phyloP scores from a whole-genome alignment of 2,329 filamentous ascomycete genomes.

The Neofusicoccum sp. region DNA sequence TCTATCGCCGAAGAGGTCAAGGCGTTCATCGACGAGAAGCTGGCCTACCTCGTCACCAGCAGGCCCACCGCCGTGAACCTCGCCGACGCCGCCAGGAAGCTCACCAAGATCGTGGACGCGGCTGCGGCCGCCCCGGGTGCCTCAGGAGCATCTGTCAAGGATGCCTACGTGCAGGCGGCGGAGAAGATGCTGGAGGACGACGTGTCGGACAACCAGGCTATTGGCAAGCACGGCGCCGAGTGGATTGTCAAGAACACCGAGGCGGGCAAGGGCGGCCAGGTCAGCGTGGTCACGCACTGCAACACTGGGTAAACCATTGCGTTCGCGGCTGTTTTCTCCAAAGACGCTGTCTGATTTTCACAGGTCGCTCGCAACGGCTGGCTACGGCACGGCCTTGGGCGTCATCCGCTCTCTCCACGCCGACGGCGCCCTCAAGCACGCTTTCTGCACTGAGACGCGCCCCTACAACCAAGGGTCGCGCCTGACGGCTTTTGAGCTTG shows the following conservation, averaged over 20 bases:
- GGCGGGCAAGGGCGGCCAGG: conserved; percentile 51
- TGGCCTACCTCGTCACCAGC: conserved; percentile 85
- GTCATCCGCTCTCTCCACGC: conserved; percentile 82
- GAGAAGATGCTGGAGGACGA: conserved; percentile 87
- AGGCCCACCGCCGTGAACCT: conserved; percentile 94
- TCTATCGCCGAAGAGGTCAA: conserved; percentile 60
- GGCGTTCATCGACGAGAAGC: conserved; percentile 68
- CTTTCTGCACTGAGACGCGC: conserved; percentile 94
- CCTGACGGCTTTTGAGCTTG: conserved; percentile 93
- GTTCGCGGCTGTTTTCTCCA: conserved; percentile 24
- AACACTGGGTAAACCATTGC: conserved; percentile 71
- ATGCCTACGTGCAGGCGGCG: conserved; percentile 73
- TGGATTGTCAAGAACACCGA: conserved; percentile 69
- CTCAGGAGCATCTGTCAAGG: conserved; percentile 56
- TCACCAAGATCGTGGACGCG: conserved; percentile 63
- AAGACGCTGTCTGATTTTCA: neutral
- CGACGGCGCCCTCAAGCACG: conserved; percentile 67
- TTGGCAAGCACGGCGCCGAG: conserved; percentile 76
- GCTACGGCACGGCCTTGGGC: conserved; percentile 93
- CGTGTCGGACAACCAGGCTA: conserved; percentile 79
- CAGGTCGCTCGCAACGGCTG: conserved; percentile 88
- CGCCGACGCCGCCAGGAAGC: conserved; percentile 79
- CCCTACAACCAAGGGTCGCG: conserved; percentile 98
- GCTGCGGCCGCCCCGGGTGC: conserved; percentile 45
- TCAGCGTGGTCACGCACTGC: conserved; percentile 94